Percentiles rank a stretch among this genome's conserved stretches.
These are phyloP conservation scores for Fusarium sp. DNA, from an alignment of 2,329 filamentous ascomycete genomes.

Conservation along the genomic window DNA sequence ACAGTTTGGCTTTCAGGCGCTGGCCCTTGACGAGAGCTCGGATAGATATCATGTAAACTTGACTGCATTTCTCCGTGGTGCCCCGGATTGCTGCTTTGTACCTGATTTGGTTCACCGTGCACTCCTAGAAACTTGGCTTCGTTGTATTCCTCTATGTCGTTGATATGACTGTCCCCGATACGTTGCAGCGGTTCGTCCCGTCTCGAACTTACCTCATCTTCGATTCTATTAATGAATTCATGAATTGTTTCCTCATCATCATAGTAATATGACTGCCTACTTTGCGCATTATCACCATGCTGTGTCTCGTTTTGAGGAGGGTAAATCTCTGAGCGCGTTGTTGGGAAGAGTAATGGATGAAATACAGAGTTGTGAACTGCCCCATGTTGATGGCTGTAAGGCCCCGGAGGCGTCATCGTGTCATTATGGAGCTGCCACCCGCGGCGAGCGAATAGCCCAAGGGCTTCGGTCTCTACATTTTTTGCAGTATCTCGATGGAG, in stretches of 20 bases:
- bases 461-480: not conserved
- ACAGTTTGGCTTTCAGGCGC: not conserved
- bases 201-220: conserved; percentile 39
- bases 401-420: not conserved
- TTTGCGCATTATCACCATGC: not conserved
- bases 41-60: not conserved
- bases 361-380: not conserved
- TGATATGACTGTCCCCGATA: not conserved
- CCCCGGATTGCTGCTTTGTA: not conserved
- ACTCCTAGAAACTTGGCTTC: not conserved
- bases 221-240: conserved; percentile 49
- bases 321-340: not conserved
- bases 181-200: conserved; percentile 10
- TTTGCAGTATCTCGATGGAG: not conserved
- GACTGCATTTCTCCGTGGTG: not conserved
- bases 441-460: not conserved
- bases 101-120: not conserved
- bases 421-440: not conserved
- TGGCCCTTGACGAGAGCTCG: not conserved
- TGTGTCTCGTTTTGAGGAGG: not conserved
- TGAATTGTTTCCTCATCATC: conserved; percentile 39
- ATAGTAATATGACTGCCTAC: not conserved
- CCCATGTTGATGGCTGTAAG: not conserved
- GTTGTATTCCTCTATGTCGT: conserved; percentile 1
- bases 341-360: not conserved